Percentiles rank a stretch among this genome's conserved stretches.
Conservation (phyloP, 495 filamentous ascomycete species). For the Thozetella sp. region DNA sequence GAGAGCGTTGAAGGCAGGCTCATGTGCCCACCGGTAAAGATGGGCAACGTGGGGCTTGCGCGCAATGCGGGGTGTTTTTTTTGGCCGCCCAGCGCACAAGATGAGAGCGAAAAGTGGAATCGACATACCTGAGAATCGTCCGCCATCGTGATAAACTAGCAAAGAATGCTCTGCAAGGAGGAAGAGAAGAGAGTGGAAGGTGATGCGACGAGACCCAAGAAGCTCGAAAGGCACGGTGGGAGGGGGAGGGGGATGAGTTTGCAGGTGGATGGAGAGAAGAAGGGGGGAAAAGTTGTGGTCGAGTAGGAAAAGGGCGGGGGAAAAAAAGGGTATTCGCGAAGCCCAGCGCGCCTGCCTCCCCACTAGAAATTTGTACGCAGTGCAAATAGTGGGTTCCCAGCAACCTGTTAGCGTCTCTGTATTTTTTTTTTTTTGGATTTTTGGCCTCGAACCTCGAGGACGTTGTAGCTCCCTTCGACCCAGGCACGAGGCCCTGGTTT, state of each 20-base stretch:
- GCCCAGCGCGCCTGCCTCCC: conserved; percentile 11
- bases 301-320: conserved; percentile 15
- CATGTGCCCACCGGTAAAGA: conserved; percentile 4
- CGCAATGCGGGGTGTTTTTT: conserved; percentile 30
- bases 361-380: conserved; percentile 1
- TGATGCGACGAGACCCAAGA: conserved; percentile 23
- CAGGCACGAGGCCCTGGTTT: too few species aligned
- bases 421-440: neutral
- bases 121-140: conserved; percentile 46
- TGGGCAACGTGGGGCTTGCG: conserved; percentile 21
- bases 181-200: conserved; percentile 21
- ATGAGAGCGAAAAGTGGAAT: conserved; percentile 11
- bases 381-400: neutral
- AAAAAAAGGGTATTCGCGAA: conserved; percentile 20
- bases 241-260: conserved; percentile 17
- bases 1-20: neutral
- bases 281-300: conserved; percentile 27
- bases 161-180: conserved; percentile 26
- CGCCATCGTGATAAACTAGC: conserved; percentile 48
- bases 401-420: neutral
- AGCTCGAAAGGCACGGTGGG: conserved; percentile 17
- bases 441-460: neutral
- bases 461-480: too few species aligned
- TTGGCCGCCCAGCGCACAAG: conserved; percentile 15
- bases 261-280: conserved; percentile 21